Percentiles rank a stretch among this genome's conserved stretches.
Evolutionary conservation across 257 asterid genomes (phyloP).

Genomic region (Scutellaria galericulata): DNA sequence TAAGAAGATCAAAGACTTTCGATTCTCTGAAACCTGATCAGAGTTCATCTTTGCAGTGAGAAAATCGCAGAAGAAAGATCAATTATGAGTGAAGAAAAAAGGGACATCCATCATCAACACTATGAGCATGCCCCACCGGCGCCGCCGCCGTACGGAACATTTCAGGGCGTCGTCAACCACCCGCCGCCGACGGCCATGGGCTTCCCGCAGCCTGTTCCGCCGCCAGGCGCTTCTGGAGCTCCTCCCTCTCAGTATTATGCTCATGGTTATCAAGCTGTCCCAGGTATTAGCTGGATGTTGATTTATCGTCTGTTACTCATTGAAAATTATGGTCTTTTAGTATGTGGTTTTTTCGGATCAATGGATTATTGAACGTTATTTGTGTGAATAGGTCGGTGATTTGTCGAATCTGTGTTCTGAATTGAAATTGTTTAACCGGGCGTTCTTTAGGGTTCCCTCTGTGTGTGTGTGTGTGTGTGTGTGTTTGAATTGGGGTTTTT

Average conservation of each 20-base stretch:
- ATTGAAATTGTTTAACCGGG: conserved; percentile 3
- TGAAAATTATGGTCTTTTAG: conserved; percentile 18
- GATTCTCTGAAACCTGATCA: too few relatives aligned
- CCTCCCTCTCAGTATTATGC: conserved; percentile 58
- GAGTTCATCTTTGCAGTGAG: too few relatives aligned
- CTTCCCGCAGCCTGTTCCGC: conserved; percentile 88
- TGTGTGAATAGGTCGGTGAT: conserved; percentile 12
- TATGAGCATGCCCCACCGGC: conserved; percentile 36
- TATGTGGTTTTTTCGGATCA: conserved; percentile 30
- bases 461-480: not conserved
- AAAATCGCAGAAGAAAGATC: not conserved
- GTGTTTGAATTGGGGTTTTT: conserved; percentile 24
- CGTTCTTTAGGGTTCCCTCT: conserved; percentile 17
- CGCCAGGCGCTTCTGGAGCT: conserved; percentile 68
- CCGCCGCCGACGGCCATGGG: conserved; percentile 75
- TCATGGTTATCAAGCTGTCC: conserved; percentile 85
- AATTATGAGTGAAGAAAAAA: conserved; percentile 62
- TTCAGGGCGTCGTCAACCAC: conserved; percentile 77
- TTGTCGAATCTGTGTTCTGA: not conserved
- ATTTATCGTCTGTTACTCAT: conserved; percentile 9
- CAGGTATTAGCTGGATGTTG: conserved; percentile 49
- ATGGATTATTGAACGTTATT: conserved; percentile 21
- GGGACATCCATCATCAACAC: conserved; percentile 46
- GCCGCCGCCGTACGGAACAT: conserved; percentile 78
- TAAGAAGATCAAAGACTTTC: too few relatives aligned